These are phyloP conservation scores for Shiraia bambusicola DNA, from an alignment of 2,329 filamentous ascomycete genomes.

Conservation along the genomic window DNA sequence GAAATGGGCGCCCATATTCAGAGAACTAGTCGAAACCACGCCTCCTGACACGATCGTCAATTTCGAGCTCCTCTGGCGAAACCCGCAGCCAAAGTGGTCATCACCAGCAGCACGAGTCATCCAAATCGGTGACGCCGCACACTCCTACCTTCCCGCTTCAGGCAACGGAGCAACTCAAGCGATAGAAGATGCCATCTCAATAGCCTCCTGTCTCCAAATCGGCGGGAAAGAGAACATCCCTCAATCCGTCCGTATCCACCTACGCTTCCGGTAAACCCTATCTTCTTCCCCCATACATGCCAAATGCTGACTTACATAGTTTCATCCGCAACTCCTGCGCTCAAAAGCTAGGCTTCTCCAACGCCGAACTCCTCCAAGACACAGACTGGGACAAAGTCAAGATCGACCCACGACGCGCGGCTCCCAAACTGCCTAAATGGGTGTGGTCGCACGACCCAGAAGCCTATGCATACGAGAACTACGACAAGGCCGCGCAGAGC, in stretches of 20 bases:
- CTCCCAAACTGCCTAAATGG: slow-evolving; percentile 51
- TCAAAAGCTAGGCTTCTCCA: slow-evolving; percentile 52
- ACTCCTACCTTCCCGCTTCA: slow-evolving; percentile 49
- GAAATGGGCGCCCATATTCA: slow-evolving; percentile 51
- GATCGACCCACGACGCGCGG: slow-evolving; percentile 47
- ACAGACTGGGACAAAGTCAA: slow-evolving; percentile 54
- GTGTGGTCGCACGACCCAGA: slow-evolving; percentile 51
- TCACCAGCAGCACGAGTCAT: slow-evolving; percentile 47
- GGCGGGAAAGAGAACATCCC: slow-evolving; percentile 45
- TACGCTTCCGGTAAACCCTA: slow-evolving; percentile 43
- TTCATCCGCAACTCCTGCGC: slow-evolving; percentile 53
- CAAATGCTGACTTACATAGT: slow-evolving; percentile 20
- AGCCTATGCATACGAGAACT: slow-evolving; percentile 49
- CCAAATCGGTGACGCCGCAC: slow-evolving; percentile 50
- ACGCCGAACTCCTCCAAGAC: slow-evolving; percentile 51
- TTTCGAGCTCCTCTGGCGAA: slow-evolving; percentile 52
- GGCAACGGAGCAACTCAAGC: slow-evolving; percentile 52
- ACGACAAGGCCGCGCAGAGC: slow-evolving; percentile 44
- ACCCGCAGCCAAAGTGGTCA: slow-evolving; percentile 50
- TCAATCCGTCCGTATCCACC: slow-evolving; percentile 44
- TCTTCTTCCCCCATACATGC: not conserved
- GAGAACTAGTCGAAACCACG: slow-evolving; percentile 47
- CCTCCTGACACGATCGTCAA: slow-evolving; percentile 52
- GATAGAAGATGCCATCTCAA: slow-evolving; percentile 50
- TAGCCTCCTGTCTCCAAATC: slow-evolving; percentile 51